A percentile compares a stretch with the other conserved stretches of the same genome.
phyloP scores from a whole-genome alignment of 164 flowering plant species.

The Vitis riparia region DNA sequence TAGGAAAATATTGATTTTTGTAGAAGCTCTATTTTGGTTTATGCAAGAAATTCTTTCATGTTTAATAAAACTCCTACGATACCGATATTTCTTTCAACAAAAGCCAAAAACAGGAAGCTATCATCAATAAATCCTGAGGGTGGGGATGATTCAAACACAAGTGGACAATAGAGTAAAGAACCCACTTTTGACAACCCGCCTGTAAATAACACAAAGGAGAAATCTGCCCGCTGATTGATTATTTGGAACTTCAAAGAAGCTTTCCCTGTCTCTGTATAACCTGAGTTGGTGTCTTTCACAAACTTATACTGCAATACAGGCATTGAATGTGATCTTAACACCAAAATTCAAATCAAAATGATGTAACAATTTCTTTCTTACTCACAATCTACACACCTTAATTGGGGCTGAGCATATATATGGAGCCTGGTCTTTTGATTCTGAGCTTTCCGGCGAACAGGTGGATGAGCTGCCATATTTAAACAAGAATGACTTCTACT shows the following conservation, averaged over 20 bases:
- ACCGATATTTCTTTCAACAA: no score
- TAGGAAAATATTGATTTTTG: no score
- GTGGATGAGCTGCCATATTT: slow-evolving; percentile 47
- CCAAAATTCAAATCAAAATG: background rate
- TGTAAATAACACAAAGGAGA: slow-evolving; percentile 55
- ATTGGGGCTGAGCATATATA: slow-evolving; percentile 58
- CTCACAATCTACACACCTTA: slow-evolving; percentile 34
- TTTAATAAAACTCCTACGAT: no score
- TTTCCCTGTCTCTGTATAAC: slow-evolving; percentile 46
- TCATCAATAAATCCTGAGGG: background rate
- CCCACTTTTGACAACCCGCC: slow-evolving; percentile 52
- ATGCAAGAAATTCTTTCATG: no score
- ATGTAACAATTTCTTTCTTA: background rate
- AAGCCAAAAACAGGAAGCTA: no score
- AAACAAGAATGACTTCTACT: background rate
- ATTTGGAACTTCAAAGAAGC: slow-evolving; percentile 43
- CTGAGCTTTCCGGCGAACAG: slow-evolving; percentile 34
- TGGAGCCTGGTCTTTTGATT: slow-evolving; percentile 29
- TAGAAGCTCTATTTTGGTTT: no score
- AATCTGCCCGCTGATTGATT: slow-evolving; percentile 66
- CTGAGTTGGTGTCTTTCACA: slow-evolving; percentile 30
- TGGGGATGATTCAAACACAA: background rate
- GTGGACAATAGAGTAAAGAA: background rate
- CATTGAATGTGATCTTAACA: background rate
- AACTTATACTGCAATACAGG: slow-evolving; percentile 35